A percentile compares a stretch with the other conserved stretches of the same genome.
Evolutionary conservation across 257 asterid species (phyloP).

Genomic region (Coffea canephora): DNA sequence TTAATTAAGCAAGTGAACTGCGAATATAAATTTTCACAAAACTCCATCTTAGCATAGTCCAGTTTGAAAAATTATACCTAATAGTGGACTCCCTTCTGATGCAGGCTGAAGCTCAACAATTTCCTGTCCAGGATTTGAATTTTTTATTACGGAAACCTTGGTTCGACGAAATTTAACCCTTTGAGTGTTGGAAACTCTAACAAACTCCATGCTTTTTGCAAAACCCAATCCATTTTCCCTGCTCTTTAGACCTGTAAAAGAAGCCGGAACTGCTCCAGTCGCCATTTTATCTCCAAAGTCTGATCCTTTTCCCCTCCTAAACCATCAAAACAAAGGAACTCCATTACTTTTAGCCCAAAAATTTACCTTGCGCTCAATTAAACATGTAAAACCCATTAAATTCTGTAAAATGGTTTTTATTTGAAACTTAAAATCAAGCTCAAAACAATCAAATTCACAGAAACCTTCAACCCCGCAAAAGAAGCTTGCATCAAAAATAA

Average conservation of each 20-base stretch:
- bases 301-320: constrained; percentile 18
- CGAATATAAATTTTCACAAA: neutral
- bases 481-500: neutral
- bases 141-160: constrained; percentile 62
- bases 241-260: constrained; percentile 68
- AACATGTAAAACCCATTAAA: constrained; percentile 7
- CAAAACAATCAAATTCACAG: constrained; percentile 4
- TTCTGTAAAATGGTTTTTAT: neutral
- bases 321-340: neutral
- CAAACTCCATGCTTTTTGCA: constrained; percentile 57
- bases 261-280: constrained; percentile 77
- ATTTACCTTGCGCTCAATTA: too few relatives aligned
- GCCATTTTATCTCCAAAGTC: constrained; percentile 61
- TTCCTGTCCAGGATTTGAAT: constrained; percentile 72
- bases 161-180: constrained; percentile 65
- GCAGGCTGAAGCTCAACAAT: constrained; percentile 91
- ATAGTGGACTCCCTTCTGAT: constrained; percentile 83
- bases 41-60: neutral
- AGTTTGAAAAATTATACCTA: constrained; percentile 48
- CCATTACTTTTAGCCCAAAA: neutral
- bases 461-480: neutral
- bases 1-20: neutral
- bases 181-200: constrained; percentile 59
- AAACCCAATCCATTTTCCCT: constrained; percentile 64
- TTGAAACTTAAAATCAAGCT: neutral